Conservation (phyloP, 768 basidiomycete species). For the Tulasnella sp. region DNA sequence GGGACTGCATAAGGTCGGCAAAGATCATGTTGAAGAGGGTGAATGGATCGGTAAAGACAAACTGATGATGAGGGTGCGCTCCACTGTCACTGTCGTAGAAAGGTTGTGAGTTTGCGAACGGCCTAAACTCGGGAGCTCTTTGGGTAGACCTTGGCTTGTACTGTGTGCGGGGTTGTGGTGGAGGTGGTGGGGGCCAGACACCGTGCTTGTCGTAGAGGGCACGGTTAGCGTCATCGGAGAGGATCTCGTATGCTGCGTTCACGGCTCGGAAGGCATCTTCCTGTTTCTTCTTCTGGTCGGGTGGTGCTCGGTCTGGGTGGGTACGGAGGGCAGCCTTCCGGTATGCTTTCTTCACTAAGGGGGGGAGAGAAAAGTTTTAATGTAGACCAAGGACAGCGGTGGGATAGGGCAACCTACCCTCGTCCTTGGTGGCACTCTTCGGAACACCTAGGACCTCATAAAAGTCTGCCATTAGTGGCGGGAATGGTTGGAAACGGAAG, state of each 20-base stretch:
- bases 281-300: conserved; percentile 14
- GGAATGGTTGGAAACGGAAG: background rate
- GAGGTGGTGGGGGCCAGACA: conserved; percentile 7
- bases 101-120: background rate
- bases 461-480: conserved; percentile 6
- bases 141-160: conserved; percentile 3
- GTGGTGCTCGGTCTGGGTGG: conserved; percentile 18
- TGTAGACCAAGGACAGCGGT: background rate
- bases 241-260: conserved; percentile 18
- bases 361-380: background rate
- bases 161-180: background rate
- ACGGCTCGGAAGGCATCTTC: conserved; percentile 18
- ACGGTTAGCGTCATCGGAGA: conserved; percentile 8
- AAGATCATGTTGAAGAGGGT: conserved; percentile 14
- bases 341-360: conserved; percentile 19
- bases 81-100: conserved; percentile 1
- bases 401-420: conserved; percentile 12
- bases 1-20: background rate
- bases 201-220: conserved; percentile 17
- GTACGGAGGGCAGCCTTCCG: conserved; percentile 15
- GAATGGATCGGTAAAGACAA: conserved; percentile 16
- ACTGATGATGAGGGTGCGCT: background rate
- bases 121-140: conserved; percentile 1
- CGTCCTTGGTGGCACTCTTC: conserved; percentile 14
- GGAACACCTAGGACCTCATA: conserved; percentile 18